Percentiles rank a stretch among this genome's conserved stretches.
These are phyloP conservation scores for Populus hybrid DNA, from an alignment of 441 rosid genomes.

Conservation along the genomic window DNA sequence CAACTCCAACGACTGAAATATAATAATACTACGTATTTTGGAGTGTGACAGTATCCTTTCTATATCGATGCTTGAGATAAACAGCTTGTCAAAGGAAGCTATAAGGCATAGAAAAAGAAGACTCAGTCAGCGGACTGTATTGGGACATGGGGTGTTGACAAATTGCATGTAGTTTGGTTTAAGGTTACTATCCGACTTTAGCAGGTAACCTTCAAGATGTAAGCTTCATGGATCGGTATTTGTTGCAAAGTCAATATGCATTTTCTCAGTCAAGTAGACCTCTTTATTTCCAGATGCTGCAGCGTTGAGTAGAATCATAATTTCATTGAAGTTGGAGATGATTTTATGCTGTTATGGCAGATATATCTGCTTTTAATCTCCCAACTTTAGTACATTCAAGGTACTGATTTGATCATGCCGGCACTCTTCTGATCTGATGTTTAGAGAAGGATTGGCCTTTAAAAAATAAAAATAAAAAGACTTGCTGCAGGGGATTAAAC, in stretches of 20 bases:
- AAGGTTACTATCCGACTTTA: constrained; percentile 6
- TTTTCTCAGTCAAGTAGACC: not conserved
- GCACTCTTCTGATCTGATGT: not conserved
- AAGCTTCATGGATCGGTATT: not conserved
- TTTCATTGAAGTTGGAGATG: not conserved
- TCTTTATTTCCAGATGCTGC: not conserved
- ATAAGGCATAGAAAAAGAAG: not conserved
- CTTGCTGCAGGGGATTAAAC: not conserved
- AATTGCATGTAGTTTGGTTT: not conserved
- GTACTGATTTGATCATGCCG: not conserved
- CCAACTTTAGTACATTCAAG: not conserved
- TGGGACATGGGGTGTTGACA: not conserved
- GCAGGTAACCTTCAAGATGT: not conserved
- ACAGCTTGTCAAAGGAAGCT: not conserved
- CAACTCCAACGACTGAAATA: not conserved
- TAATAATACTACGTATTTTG: not conserved
- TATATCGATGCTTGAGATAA: not conserved
- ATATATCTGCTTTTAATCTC: not conserved
- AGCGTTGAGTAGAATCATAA: not conserved
- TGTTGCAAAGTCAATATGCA: not conserved
- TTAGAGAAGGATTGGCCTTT: not conserved
- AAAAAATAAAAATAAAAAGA: too few relatives aligned
- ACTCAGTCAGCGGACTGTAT: constrained; percentile 1
- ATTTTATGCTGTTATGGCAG: not conserved
- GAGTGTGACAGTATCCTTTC: not conserved